Base-by-base conservation (phyloP, 139 green algal species). In the Marvania coccoides region DNA sequence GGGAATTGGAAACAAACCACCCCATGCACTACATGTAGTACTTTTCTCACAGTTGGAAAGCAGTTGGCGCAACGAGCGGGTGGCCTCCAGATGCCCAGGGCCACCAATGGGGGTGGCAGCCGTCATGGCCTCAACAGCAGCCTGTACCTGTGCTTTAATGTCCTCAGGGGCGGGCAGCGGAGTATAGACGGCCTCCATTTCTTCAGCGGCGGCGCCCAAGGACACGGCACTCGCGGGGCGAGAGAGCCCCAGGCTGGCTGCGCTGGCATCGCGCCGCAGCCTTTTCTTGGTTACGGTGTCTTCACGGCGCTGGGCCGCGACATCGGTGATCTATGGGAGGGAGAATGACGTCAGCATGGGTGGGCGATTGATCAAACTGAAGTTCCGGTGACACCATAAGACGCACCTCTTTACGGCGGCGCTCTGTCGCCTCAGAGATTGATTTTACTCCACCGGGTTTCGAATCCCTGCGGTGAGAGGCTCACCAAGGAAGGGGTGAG, bases 11-110 rank as follows among this genome's bases (percentile, higher is more conserved):
- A 6, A 60, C 6, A 14, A n/a, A n/a, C n/a, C n/a, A n/a, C n/a
- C n/a, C n/a, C n/a, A n/a, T n/a, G n/a, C n/a, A n/a, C n/a, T n/a
- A n/a, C n/a, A n/a, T n/a, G n/a, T n/a, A n/a, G n/a, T n/a, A n/a
- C n/a, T n/a, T n/a, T n/a, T n/a, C n/a, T n/a, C n/a, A 26, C 59
- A 73, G 29, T 69, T 77, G 19, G 58, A 65, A 10, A 78, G 57
- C 51, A 70, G 47, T 28, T 63, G 57, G 5, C 71, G 71, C 42
- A 78, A 46, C 24, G 37, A 29, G 5, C 64, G 38, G n/a, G 72
- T 37, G 6, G 64, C 58, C 7, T 74, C 45, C 24, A 74, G 35
- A 34, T 62, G 60, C 6, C 40, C 13, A 1, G 47, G 29, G 0
- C 57, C 53, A 6, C 71, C 71, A 2, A 74, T 54, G 2, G 70